Percentiles rank a stretch among this genome's conserved stretches.
These are phyloP conservation scores for Monilinia polystroma DNA, from an alignment of 2,329 filamentous ascomycete genomes.

Conservation along the genomic window DNA sequence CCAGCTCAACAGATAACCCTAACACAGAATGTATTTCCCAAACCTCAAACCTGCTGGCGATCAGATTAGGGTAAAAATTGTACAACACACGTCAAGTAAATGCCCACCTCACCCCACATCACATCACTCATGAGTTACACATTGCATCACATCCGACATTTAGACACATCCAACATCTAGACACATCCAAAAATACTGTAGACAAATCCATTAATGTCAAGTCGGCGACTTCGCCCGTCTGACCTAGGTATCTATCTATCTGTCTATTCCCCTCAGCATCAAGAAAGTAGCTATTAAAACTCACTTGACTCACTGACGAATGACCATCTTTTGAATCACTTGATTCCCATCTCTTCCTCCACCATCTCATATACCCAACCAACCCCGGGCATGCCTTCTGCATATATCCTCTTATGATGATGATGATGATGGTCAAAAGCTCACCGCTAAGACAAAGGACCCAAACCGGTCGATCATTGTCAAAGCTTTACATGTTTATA, in stretches of 20 bases:
- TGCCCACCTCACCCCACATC: neutral
- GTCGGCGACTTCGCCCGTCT: conserved; percentile 20
- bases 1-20: no score
- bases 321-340: conserved; percentile 21
- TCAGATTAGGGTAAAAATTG: neutral
- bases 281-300: conserved; percentile 6
- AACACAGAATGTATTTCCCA: no score
- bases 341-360: conserved; percentile 19
- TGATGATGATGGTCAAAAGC: conserved; percentile 20
- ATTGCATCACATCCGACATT: neutral
- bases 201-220: conserved; percentile 20
- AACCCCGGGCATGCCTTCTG: conserved; percentile 18
- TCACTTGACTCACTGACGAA: neutral
- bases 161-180: neutral
- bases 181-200: neutral
- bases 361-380: neutral
- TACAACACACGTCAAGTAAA: neutral
- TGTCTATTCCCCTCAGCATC: conserved; percentile 11
- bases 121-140: neutral
- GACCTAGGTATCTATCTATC: conserved; percentile 20
- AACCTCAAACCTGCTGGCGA: no score
- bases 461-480: conserved; percentile 30
- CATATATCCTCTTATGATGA: conserved; percentile 14
- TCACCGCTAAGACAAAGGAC: conserved; percentile 29
- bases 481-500: conserved; percentile 21